Base-by-base conservation (phyloP, 2,329 filamentous ascomycete genomes). In the Arthrobotrys sinensis region DNA sequence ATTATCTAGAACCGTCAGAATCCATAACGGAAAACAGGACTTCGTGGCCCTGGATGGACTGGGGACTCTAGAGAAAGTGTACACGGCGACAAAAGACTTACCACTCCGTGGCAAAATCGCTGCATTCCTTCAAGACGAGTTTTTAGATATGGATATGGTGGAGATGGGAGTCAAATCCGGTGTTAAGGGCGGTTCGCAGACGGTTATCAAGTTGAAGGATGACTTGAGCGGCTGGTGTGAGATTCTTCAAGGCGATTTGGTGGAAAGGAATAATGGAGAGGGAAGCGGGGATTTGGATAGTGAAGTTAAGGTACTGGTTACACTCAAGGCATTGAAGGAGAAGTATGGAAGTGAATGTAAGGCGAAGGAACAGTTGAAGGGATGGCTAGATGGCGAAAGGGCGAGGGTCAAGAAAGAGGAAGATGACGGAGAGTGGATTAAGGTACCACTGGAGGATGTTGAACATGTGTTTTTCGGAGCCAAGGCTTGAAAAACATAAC, bases 71-170 rank as follows among this genome's bases (percentile, higher is more conserved):
- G 85, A 90, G 12, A 85, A 87, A 50, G 85, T 90, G 5, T 86
- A 91, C 40, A 81, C 84, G 7, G 83, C 86, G 24, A 86, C 84
- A n/a, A 83, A 84, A 3, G 85, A 86, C 28, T 89, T 89, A 85
- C 86, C 86, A 12, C 86, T 88, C 4, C 86, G 88, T 82, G 86
- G 86, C 73, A 89, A 88, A 81, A 87, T 88, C 24, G 89, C 87
- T 1, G 86, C 89, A 76, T 85, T 91, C 70, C 86, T 91, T 32
- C 85, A 88, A 38, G 90, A 92, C 81, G 90, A 87, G 76, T 92
- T 92, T 82, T 84, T 92, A n/a, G 90, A 92, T 81, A 87, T 88
- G 79, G 86, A 88, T 71, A 90, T 91, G 86, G 89, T 90, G 46
- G 63, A 53, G 8, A 7, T 45, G 62, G 67, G 68, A 3, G 19